Conservation (phyloP, 2,329 filamentous ascomycete genomes). For the Akanthomyces muscarius region DNA sequence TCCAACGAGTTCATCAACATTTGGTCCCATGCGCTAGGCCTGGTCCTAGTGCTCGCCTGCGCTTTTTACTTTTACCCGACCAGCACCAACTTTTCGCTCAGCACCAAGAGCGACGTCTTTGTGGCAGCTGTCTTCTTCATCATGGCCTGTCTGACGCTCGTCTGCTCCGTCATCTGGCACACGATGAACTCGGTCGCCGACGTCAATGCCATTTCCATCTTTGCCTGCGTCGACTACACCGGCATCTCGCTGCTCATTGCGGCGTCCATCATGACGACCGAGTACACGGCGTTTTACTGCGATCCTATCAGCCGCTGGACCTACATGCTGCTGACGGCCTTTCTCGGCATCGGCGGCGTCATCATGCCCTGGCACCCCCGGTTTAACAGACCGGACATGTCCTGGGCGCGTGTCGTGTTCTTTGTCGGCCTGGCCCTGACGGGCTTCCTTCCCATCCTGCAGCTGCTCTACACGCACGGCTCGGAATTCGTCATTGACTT, state of each 20-base stretch:
- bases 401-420: slow-evolving; percentile 87
- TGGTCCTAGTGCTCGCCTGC: slow-evolving; percentile 81
- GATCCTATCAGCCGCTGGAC: slow-evolving; percentile 81
- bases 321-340: slow-evolving; percentile 78
- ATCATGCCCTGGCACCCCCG: slow-evolving; percentile 93
- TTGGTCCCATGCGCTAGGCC: slow-evolving; percentile 88
- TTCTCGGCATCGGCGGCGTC: slow-evolving; percentile 80
- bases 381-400: slow-evolving; percentile 90
- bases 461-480: slow-evolving; percentile 75
- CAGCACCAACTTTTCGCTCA: slow-evolving; percentile 79
- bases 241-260: slow-evolving; percentile 94
- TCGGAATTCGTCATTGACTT: slow-evolving; percentile 80
- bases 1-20: slow-evolving; percentile 98
- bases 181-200: slow-evolving; percentile 97
- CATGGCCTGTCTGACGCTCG: slow-evolving; percentile 88
- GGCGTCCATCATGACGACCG: slow-evolving; percentile 94
- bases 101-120: slow-evolving; percentile 81
- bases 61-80: slow-evolving; percentile 96
- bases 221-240: slow-evolving; percentile 97
- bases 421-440: slow-evolving; percentile 84
- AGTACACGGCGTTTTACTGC: slow-evolving; percentile 98
- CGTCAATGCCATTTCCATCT: slow-evolving; percentile 83
- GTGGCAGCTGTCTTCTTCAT: slow-evolving; percentile 95
- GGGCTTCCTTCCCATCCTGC: slow-evolving; percentile 82
- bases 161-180: slow-evolving; percentile 96